phyloP scores from a whole-genome alignment of 2,329 filamentous ascomycete genomes.

The Calonectria leucothoes region DNA sequence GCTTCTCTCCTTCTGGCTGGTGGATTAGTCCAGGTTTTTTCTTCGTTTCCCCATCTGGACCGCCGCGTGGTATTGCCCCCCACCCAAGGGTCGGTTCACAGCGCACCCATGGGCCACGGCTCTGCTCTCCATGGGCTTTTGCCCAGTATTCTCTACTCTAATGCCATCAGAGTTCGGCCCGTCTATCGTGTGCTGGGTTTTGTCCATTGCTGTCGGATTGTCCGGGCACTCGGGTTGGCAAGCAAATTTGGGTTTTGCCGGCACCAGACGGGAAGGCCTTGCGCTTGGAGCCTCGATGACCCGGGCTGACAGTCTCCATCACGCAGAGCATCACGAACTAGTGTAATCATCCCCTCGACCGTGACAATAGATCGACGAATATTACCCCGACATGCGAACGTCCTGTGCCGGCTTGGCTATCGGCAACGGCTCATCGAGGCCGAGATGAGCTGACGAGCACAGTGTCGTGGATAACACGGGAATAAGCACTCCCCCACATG shows the following conservation, averaged over 20 bases:
- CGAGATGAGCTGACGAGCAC: slow-evolving; percentile 17
- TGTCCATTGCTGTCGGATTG: neutral
- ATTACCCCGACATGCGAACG: neutral
- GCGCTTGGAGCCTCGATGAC: neutral
- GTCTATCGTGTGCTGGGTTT: neutral
- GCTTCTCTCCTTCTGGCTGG: neutral
- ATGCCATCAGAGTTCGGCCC: slow-evolving; percentile 11
- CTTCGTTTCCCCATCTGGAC: neutral
- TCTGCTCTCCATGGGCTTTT: neutral
- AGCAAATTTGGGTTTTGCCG: slow-evolving; percentile 10
- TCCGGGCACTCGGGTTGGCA: slow-evolving; percentile 15
- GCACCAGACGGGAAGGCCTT: neutral
- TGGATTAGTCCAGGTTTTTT: neutral
- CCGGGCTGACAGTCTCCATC: neutral
- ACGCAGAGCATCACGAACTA: neutral
- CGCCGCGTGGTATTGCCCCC: neutral
- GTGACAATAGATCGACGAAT: neutral
- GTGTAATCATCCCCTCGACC: neutral
- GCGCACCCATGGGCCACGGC: neutral
- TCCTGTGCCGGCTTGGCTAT: neutral
- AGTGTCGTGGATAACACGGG: slow-evolving; percentile 38
- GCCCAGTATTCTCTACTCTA: neutral
- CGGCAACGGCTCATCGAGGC: neutral
- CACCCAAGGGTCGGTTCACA: neutral
- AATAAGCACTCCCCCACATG: slow-evolving; percentile 31